Percentiles rank a stretch among this genome's conserved stretches.
These are phyloP conservation scores for Pseudogymnoascus sp. DNA, from an alignment of 2,329 filamentous ascomycete species.

Conservation along the genomic window DNA sequence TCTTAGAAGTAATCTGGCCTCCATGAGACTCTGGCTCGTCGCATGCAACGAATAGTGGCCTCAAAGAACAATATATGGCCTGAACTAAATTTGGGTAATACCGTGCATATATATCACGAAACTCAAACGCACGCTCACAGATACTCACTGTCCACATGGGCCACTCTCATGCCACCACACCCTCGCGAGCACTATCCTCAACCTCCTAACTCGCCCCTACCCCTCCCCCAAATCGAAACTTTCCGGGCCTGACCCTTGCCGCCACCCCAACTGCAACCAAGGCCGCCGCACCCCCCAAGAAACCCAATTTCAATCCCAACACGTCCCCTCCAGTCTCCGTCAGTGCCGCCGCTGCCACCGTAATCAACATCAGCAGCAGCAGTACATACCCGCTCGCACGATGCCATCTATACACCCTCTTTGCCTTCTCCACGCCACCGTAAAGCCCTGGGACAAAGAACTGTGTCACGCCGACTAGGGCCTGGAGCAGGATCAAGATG, in stretches of 20 bases:
- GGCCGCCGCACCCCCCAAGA: slow-evolving; percentile 57
- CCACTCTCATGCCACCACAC: not conserved
- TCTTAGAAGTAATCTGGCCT: no score
- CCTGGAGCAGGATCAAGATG: slow-evolving; percentile 64
- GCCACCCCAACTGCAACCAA: slow-evolving; percentile 66
- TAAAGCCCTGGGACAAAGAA: slow-evolving; percentile 70
- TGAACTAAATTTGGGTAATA: not conserved
- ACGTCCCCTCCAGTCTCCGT: slow-evolving; percentile 67
- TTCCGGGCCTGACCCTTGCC: slow-evolving; percentile 74
- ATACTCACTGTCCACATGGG: not conserved
- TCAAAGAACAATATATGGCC: no score
- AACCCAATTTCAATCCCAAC: slow-evolving; percentile 71
- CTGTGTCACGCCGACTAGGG: slow-evolving; percentile 73
- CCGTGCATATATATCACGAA: not conserved
- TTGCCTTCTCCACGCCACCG: slow-evolving; percentile 72
- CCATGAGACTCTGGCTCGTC: no score
- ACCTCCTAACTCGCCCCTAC: slow-evolving; percentile 29
- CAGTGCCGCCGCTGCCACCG: slow-evolving; percentile 67
- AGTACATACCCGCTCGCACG: slow-evolving; percentile 69
- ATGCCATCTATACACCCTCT: slow-evolving; percentile 86
- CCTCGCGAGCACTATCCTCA: not conserved
- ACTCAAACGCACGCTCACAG: not conserved
- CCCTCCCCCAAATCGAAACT: slow-evolving; percentile 56
- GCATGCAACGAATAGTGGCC: no score
- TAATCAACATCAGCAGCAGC: slow-evolving; percentile 64